phyloP scores from a whole-genome alignment of 768 basidiomycete species.

The Rhodotorula paludigena region DNA sequence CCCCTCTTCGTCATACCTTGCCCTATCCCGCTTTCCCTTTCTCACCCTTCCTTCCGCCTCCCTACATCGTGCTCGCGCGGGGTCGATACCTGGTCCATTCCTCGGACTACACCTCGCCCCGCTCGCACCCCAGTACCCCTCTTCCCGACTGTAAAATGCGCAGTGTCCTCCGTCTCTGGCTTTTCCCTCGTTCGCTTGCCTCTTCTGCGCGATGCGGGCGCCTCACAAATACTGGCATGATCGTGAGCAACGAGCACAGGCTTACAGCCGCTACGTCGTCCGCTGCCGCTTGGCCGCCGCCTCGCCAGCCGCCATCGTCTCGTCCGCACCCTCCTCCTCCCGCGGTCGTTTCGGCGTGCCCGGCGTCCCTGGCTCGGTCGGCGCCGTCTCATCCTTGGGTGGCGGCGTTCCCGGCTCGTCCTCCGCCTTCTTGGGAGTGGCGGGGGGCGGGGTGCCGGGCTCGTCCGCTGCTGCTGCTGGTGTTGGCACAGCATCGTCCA shows the following conservation, averaged over 20 bases:
- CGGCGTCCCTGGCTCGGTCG: not conserved
- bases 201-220: no score
- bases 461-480: not conserved
- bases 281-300: not conserved
- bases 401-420: not conserved
- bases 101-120: not conserved
- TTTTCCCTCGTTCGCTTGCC: not conserved
- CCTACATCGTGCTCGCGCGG: not conserved
- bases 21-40: not conserved
- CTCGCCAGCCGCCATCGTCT: slow-evolving; percentile 11
- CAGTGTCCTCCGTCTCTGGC: not conserved
- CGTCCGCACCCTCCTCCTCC: not conserved
- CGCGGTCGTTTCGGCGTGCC: slow-evolving; percentile 29
- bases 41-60: not conserved
- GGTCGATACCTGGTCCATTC: not conserved
- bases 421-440: no score
- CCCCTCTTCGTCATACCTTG: no score
- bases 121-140: not conserved
- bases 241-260: no score
- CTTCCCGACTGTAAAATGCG: not conserved
- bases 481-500: not conserved
- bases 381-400: not conserved
- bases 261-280: not conserved
- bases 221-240: no score
- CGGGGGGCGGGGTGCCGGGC: not conserved